A percentile compares a stretch with the other conserved stretches of the same genome.
Conservation (phyloP, 179 eudicot species). For the Actinidia chinensis region DNA sequence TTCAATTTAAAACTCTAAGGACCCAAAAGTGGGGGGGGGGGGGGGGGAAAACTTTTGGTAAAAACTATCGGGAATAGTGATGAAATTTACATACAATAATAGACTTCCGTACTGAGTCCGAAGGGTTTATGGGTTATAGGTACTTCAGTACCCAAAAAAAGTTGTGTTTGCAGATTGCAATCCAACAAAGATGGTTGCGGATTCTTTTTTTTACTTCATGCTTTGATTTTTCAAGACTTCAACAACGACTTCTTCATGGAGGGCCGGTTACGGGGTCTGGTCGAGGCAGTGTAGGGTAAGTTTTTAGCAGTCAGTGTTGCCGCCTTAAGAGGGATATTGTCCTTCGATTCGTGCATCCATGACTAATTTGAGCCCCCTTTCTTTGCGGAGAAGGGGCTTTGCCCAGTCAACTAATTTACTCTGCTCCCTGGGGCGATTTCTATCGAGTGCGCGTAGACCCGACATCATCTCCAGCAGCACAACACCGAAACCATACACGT, state of each 20-base stretch:
- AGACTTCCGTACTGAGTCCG: no score
- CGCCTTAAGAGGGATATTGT: constrained; percentile 41
- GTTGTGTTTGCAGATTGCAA: no score
- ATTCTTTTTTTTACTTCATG: constrained; percentile 24
- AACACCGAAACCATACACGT: constrained; percentile 51
- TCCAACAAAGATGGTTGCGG: not conserved
- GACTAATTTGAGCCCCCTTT: constrained; percentile 31
- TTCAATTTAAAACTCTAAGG: no score
- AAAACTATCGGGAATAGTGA: no score
- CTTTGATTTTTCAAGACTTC: constrained; percentile 35
- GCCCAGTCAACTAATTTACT: constrained; percentile 36
- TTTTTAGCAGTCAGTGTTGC: constrained; percentile 34
- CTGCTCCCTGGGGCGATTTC: constrained; percentile 25
- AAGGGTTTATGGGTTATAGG: no score
- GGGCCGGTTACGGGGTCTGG: constrained; percentile 37
- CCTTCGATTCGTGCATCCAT: constrained; percentile 41
- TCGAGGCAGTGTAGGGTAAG: constrained; percentile 39
- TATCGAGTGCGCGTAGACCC: constrained; percentile 36
- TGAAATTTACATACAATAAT: no score
- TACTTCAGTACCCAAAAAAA: no score
- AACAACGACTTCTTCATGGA: constrained; percentile 41
- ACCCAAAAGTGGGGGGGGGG: no score
- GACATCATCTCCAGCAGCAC: constrained; percentile 46
- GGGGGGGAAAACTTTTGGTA: no score
- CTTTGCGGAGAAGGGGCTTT: constrained; percentile 30